Evolutionary conservation across 352 stramenopile genomes (phyloP).

Genomic region (Pythium plurisporium): DNA sequence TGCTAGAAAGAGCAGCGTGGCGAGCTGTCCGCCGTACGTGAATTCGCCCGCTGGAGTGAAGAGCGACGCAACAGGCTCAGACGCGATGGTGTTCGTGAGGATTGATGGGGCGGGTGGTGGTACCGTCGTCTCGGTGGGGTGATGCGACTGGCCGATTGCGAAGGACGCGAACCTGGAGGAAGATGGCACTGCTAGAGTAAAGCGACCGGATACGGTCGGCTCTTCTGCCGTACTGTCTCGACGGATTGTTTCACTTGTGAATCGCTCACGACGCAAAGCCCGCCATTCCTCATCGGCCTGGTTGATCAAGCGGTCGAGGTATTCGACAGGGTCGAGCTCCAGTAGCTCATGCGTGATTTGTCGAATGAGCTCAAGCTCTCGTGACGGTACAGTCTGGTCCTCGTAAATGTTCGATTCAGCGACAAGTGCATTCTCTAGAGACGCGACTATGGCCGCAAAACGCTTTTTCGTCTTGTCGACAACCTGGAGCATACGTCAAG

Average conservation of each 20-base stretch:
- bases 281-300: slow-evolving; percentile 36
- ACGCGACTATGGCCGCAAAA: slow-evolving; percentile 10
- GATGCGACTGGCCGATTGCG: slow-evolving; percentile 33
- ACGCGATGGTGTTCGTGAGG: background rate
- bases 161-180: slow-evolving; percentile 46
- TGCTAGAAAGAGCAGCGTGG: slow-evolving; percentile 38
- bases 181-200: slow-evolving; percentile 13
- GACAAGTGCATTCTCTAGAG: background rate
- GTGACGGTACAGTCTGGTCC: background rate
- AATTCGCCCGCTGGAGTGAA: slow-evolving; percentile 32
- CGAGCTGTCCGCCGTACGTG: slow-evolving; percentile 38
- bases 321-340: slow-evolving; percentile 36
- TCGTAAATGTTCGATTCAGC: too few relatives aligned
- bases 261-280: slow-evolving; percentile 32
- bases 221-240: slow-evolving; percentile 24
- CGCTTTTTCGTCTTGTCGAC: slow-evolving; percentile 35
- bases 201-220: slow-evolving; percentile 18
- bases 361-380: slow-evolving; percentile 32
- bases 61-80: slow-evolving; percentile 24
- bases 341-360: slow-evolving; percentile 44
- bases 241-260: slow-evolving; percentile 21
- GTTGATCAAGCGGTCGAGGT: slow-evolving; percentile 38
- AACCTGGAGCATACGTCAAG: slow-evolving; percentile 22
- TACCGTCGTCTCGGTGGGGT: background rate
- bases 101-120: too few relatives aligned